Evolutionary conservation across 2,329 filamentous ascomycete species (phyloP), one percentile per base, ranked within the genome.

Genomic region (Colletotrichum navitas): DNA sequence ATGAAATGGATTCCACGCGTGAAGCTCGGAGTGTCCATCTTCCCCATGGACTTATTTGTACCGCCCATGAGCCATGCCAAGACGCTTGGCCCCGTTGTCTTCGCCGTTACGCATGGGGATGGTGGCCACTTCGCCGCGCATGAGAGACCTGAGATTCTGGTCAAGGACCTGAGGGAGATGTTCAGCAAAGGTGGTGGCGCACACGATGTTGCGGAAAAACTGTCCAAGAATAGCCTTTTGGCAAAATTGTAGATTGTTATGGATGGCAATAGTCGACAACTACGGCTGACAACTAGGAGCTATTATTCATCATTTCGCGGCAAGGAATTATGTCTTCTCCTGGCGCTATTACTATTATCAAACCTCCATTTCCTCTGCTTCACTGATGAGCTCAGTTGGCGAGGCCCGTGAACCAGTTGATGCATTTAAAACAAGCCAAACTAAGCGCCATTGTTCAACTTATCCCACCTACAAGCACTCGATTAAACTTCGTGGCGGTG

Each of bases 91-190:
- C 82, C 86, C 0, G 83, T 93, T 0, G 90, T 91, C 0, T 89
- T 87, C 62, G 86, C 90, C 74, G 83, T 80, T 21, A 75, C 79
- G 7, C 84, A 89, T 61, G 78, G 83, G 1, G 81, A 81, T 10
- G 88, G 88, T 0, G 89, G 89, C 0, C 90, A 92, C 77, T 92
- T 92, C 76, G 89, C 88, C 1, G 86, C 90, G 0, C 87, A 85
- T 75, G 90, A 92, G 78, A 80, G 81, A 29, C 90, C 90, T 0
- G 81, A 87, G 29, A 79, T 83, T 6, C 79, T 92, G 32, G 85
- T 82, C 0, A 79, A 78, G 2, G 90, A 92, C 76, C 72, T 92
- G 66, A 82, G 81, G 73, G 81, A 81, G 8, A 91, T 91, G 88
- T 90, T 91, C 80, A 85, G 86, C 0, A 84, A 84, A 70, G 80